Conservation (phyloP, 192 early-diverging fungal genomes). For the Rhizophlyctis rosea region DNA sequence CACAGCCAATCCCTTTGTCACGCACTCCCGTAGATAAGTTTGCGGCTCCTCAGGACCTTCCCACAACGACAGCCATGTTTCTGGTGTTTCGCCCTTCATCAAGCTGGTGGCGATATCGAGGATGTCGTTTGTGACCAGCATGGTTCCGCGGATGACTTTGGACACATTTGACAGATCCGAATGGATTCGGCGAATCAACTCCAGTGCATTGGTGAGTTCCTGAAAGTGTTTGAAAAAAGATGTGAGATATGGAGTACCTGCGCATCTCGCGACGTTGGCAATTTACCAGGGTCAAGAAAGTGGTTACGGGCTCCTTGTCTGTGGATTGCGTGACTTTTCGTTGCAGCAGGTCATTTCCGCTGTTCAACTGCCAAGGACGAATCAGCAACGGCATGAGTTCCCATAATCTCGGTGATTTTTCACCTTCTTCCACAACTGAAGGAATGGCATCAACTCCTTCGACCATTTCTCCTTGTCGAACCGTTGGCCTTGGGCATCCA, state of each 20-base stretch:
- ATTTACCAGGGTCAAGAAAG: slow-evolving; percentile 44
- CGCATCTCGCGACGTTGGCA: no score
- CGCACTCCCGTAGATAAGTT: slow-evolving; percentile 32
- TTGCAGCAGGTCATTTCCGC: slow-evolving; percentile 44
- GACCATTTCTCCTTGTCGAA: slow-evolving; percentile 50
- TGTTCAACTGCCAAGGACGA: slow-evolving; percentile 32
- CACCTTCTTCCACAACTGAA: slow-evolving; percentile 54
- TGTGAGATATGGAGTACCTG: slow-evolving; percentile 5
- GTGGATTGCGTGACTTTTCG: slow-evolving; percentile 25
- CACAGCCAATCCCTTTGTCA: slow-evolving; percentile 32
- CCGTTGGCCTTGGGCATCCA: slow-evolving; percentile 29
- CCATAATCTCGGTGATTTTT: background rate
- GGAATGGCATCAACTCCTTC: slow-evolving; percentile 42
- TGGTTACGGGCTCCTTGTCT: slow-evolving; percentile 38
- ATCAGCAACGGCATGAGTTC: background rate
- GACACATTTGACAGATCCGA: slow-evolving; percentile 34
- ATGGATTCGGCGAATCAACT: slow-evolving; percentile 41
- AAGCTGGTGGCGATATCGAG: slow-evolving; percentile 27
- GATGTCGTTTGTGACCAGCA: slow-evolving; percentile 43
- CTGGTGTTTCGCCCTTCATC: slow-evolving; percentile 40
- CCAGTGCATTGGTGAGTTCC: slow-evolving; percentile 38
- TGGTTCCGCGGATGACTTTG: slow-evolving; percentile 42
- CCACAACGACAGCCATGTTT: slow-evolving; percentile 40
- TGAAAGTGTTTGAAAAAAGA: slow-evolving; percentile 7
- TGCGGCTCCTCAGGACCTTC: slow-evolving; percentile 44